These are phyloP conservation scores for Neurospora sp. DNA, from an alignment of 495 filamentous ascomycete genomes.

Conservation along the genomic window DNA sequence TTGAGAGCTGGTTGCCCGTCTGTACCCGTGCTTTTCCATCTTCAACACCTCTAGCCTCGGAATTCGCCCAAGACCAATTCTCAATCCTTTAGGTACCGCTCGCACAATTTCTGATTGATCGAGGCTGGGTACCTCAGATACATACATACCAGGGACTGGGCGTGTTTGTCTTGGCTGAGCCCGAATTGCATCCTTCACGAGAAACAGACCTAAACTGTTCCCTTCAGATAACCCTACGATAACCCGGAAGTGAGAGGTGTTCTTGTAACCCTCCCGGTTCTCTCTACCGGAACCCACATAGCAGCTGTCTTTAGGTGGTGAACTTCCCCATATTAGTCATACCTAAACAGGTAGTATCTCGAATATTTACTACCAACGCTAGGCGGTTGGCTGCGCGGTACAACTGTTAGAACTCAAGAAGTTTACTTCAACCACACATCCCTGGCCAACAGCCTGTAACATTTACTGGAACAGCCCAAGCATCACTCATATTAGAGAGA, in stretches of 20 bases:
- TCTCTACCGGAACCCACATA: background rate
- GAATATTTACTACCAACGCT: background rate
- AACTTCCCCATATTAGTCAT: background rate
- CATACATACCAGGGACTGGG: background rate
- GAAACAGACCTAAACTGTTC: background rate
- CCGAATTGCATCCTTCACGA: background rate
- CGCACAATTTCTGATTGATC: background rate
- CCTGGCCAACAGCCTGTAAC: background rate
- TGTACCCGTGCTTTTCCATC: background rate
- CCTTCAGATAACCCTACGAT: background rate
- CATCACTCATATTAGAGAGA: background rate
- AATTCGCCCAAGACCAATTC: background rate
- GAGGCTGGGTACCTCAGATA: background rate
- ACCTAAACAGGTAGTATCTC: background rate
- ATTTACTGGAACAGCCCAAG: background rate
- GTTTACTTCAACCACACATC: background rate
- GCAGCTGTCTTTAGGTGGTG: background rate
- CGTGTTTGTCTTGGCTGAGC: background rate
- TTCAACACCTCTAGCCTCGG: background rate
- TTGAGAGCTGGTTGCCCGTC: background rate
- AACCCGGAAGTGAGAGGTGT: background rate
- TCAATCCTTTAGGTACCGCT: background rate
- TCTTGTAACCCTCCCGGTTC: background rate
- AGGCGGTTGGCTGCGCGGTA: background rate
- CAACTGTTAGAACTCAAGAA: background rate